Evolutionary conservation across 495 filamentous ascomycete genomes (phyloP).

Genomic region (Parmelia sp.): DNA sequence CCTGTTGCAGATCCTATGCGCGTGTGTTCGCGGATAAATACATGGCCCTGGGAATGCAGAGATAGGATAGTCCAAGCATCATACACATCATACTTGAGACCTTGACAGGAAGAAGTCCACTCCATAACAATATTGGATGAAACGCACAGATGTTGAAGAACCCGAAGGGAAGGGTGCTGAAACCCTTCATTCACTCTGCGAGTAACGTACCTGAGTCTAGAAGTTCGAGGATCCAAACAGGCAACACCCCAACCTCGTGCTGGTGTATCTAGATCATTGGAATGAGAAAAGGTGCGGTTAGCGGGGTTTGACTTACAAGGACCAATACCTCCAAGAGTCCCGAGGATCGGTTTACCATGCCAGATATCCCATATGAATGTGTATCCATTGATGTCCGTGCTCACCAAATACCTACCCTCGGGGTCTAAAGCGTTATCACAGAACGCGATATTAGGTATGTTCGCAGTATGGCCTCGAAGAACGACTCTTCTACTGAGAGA

Average conservation of each 20-base stretch:
- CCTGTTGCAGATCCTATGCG: too few relatives aligned
- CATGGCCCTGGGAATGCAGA: too few relatives aligned
- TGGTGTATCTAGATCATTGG: conserved; percentile 20
- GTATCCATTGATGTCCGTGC: conserved; percentile 63
- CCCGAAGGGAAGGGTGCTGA: neutral
- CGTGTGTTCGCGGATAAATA: too few relatives aligned
- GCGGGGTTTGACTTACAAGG: neutral
- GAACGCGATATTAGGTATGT: conserved; percentile 78
- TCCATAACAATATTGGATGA: too few relatives aligned
- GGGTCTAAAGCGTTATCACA: conserved; percentile 55
- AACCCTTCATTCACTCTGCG: neutral
- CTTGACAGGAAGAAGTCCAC: too few relatives aligned
- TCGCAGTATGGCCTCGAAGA: conserved; percentile 47
- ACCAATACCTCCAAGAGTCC: neutral
- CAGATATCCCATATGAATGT: conserved; percentile 64
- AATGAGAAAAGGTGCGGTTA: neutral
- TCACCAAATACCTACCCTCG: conserved; percentile 63
- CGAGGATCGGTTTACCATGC: conserved; percentile 26
- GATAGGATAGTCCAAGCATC: too few relatives aligned
- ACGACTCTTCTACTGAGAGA: conserved; percentile 35
- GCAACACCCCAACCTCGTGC: conserved; percentile 46
- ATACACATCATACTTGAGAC: too few relatives aligned
- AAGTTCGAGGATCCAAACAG: conserved; percentile 45
- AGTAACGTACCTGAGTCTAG: conserved; percentile 28
- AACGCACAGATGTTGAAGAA: too few relatives aligned